Conservation (phyloP, 306 rosid species). For the Datisca glomerata region DNA sequence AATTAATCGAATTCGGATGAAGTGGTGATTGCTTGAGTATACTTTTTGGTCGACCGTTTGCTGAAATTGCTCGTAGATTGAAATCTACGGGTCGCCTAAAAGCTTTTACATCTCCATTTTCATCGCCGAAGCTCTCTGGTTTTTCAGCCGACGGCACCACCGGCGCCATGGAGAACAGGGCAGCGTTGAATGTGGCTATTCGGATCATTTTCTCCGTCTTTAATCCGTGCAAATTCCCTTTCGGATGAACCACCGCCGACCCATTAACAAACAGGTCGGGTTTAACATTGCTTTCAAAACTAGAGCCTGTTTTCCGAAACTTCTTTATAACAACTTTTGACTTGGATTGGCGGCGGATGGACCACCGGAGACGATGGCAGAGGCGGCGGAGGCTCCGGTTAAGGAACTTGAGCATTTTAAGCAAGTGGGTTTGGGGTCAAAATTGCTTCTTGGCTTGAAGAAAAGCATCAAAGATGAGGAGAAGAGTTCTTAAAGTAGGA, state of each 20-base stretch:
- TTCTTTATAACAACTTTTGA: constrained; percentile 35
- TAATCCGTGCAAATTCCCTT: constrained; percentile 19
- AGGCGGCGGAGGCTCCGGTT: constrained; percentile 47
- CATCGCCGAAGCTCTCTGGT: constrained; percentile 8
- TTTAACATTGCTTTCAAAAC: constrained; percentile 9
- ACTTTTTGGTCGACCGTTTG: constrained; percentile 47
- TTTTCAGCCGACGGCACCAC: constrained; percentile 40
- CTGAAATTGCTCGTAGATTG: constrained; percentile 25
- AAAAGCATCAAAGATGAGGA: constrained; percentile 9
- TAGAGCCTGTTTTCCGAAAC: constrained; percentile 22
- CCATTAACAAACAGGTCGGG: constrained; percentile 18
- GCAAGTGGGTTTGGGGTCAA: constrained; percentile 3
- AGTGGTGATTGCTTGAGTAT: constrained; percentile 57
- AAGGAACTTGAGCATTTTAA: constrained; percentile 47
- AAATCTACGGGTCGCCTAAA: background rate
- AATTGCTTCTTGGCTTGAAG: constrained; percentile 1
- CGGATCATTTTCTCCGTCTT: constrained; percentile 28
- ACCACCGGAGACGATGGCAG: constrained; percentile 49
- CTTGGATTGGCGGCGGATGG: constrained; percentile 31
- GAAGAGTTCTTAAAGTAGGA: background rate
- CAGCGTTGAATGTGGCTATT: constrained; percentile 88
- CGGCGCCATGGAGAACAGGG: constrained; percentile 87
- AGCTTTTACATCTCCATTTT: constrained; percentile 18
- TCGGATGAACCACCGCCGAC: constrained; percentile 37
- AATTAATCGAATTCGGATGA: constrained; percentile 25